phyloP scores from a whole-genome alignment of 768 basidiomycete genomes.

The Pleurotus citrinopileatus region DNA sequence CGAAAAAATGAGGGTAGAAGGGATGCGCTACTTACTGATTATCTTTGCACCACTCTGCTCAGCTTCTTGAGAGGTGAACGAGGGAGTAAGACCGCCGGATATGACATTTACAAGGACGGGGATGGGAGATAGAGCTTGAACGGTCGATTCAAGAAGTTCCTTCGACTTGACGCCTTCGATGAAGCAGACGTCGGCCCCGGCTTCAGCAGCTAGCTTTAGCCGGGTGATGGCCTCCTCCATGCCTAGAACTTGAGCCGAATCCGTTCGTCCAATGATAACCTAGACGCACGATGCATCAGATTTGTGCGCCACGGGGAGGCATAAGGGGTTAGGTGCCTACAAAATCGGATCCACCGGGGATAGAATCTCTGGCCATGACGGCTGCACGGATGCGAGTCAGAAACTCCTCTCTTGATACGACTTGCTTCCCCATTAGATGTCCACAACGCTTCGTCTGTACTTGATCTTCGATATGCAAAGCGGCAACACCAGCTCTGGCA shows the following conservation, averaged over 20 bases:
- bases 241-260: constrained; percentile 48
- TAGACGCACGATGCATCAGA: background rate
- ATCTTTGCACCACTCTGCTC: constrained; percentile 45
- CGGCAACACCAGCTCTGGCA: constrained; percentile 68
- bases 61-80: constrained; percentile 46
- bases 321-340: constrained; percentile 30
- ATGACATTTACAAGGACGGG: constrained; percentile 52
- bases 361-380: constrained; percentile 70
- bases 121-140: constrained; percentile 36
- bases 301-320: background rate
- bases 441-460: constrained; percentile 82
- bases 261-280: constrained; percentile 51
- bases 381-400: constrained; percentile 74
- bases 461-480: constrained; percentile 78
- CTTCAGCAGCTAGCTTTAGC: constrained; percentile 41
- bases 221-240: constrained; percentile 48
- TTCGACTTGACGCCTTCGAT: constrained; percentile 48
- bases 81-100: constrained; percentile 48
- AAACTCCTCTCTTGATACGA: constrained; percentile 76
- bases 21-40: constrained; percentile 20
- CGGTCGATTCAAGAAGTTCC: constrained; percentile 39
- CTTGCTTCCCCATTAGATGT: constrained; percentile 78
- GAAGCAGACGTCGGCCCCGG: constrained; percentile 49
- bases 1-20: background rate
- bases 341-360: constrained; percentile 74